Evolutionary conservation across 495 filamentous ascomycete genomes (phyloP), one percentile per base, ranked within the genome.

Genomic region (Hypoxylon fragiforme): DNA sequence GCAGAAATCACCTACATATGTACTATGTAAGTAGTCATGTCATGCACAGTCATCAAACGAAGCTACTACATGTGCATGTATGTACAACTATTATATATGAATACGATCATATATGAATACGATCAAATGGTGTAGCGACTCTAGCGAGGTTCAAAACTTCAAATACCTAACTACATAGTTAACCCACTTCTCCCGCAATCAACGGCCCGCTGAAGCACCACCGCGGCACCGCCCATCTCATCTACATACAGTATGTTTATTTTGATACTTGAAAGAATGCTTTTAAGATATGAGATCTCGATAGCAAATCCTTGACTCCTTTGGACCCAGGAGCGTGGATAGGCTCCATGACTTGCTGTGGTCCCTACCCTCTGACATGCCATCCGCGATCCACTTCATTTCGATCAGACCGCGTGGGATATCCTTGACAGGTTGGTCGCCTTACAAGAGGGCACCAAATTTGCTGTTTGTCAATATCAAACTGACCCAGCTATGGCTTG

Each of bases 241-340:
- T 22, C 36, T 44, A 30, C 36, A 15, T n/a, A n/a, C n/a, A n/a
- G n/a, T n/a, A n/a, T n/a, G n/a, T n/a, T n/a, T n/a, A n/a, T n/a
- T n/a, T n/a, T n/a, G n/a, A n/a, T n/a, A n/a, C n/a, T n/a, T n/a
- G n/a, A 2, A 22, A 16, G 20, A 15, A 16, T 15, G 32, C 34
- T 26, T 13, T 9, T 40, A 7, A 49, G 30, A 43, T 20, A 14
- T 35, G 40, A 57, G 49, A 60, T 49, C 48, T 54, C 40, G 40
- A 38, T 44, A 7, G 16, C 28, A 35, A 24, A 20, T 16, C 41
- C 51, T 32, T 42, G 41, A 15, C 24, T 45, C 26, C 13, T 46
- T 16, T 1, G 38, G 41, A 42, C 45, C 50, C 40, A 35, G 36
- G 41, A 15, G 22, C 19, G 30, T 42, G 45, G 50, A 50, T 54